Percentiles rank a stretch among this genome's conserved stretches.
Conservation (phyloP, 73 alveolate genomes). For the Paramecium biaurelia region DNA sequence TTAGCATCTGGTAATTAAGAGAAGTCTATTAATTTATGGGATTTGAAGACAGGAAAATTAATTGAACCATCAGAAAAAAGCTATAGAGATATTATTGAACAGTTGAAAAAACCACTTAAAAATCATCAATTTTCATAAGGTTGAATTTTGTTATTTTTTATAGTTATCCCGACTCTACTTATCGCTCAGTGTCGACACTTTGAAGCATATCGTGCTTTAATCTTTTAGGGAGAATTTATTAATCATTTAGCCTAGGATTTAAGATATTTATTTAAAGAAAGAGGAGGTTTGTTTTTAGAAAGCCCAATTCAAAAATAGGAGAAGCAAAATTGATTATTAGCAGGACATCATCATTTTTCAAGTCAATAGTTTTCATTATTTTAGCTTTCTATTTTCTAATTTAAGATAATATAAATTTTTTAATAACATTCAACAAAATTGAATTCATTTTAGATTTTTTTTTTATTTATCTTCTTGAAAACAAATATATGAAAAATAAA, state of each 20-base stretch:
- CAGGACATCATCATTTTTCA: too few relatives aligned
- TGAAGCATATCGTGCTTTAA: background rate
- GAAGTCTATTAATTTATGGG: background rate
- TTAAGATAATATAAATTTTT: too few relatives aligned
- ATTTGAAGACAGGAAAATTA: background rate
- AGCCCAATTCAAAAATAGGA: too few relatives aligned
- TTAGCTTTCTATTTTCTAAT: too few relatives aligned
- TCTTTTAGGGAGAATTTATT: background rate
- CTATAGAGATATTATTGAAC: background rate
- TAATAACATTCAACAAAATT: too few relatives aligned
- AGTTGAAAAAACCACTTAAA: background rate
- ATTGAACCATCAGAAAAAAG: background rate
- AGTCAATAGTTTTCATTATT: too few relatives aligned
- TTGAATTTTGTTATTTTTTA: too few relatives aligned
- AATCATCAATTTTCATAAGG: background rate
- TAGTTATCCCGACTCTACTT: background rate
- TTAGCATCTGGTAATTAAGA: background rate
- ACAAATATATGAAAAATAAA: too few relatives aligned
- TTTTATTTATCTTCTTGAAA: too few relatives aligned
- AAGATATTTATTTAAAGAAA: too few relatives aligned
- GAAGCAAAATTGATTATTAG: too few relatives aligned
- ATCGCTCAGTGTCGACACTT: background rate
- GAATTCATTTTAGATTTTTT: too few relatives aligned
- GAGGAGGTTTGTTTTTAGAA: background rate
- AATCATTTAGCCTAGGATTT: background rate